Base-by-base conservation (phyloP, 495 filamentous ascomycete genomes). In the Penicillium cosmopolitanum region DNA sequence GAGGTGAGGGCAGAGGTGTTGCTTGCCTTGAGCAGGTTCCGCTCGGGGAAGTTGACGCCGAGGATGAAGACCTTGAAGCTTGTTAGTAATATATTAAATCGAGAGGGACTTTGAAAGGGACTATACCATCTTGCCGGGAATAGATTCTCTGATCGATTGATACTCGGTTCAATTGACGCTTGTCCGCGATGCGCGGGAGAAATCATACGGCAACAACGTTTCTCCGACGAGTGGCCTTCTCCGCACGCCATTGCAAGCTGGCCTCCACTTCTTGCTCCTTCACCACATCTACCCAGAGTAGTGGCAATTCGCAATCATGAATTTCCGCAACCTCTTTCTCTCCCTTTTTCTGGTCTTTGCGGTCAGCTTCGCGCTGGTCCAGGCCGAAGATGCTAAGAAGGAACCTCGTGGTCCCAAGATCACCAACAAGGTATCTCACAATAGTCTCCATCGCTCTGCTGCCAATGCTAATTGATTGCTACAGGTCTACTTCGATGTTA, bases 391-490 rank as follows among this genome's bases (percentile, higher is more conserved):
- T 68, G 79, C 88, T 9, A 84, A 85, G 60, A 84, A 85, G 60
- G 92, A 93, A 55, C 80, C 82, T 60, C 96, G 96, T 78, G 95
- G 95, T 34, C 95, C 95, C 25, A 94, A 96, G 85, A 96, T 99
- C 78, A 97, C 93, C 65, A 82, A 87, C 80, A 97, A 97, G 87
- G 93, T 87, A 75, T 60, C 51, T 52, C 5, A 34, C 9, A 21
- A 46, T 35, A 9, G 23, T 35, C 34, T 12, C n/a, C 51, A 16
- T 34, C 10, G n/a, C 19, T 21, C 34, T 5, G 18, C 19, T 25
- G n/a, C 18, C 35, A 40, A 51, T 60, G 8, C 63, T 71, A 21
- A 75, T 31, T 35, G 8, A 54, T 42, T 6, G 0, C 18, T 10
- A 18, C 13, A 89, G 86, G 87, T 97, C 71, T 97, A 87, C 77